Evolutionary conservation across 2,329 filamentous ascomycete genomes (phyloP).

Genomic region (Hawksworthiomyces lignivorus): DNA sequence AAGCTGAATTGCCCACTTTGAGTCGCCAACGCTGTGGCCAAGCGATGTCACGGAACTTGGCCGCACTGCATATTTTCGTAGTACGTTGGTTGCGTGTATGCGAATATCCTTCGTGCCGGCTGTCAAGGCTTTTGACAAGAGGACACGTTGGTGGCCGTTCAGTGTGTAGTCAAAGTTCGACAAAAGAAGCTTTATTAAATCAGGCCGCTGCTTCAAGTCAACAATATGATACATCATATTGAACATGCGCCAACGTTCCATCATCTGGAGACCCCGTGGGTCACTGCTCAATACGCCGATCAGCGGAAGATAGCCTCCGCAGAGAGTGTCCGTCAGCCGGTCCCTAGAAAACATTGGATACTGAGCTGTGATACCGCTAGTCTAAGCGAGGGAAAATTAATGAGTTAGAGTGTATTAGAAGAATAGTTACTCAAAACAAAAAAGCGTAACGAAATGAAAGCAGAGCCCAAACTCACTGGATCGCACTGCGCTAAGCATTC

Average conservation of each 20-base stretch:
- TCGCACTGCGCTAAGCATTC: conserved; percentile 95
- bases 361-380: conserved; percentile 67
- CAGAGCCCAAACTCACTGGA: conserved; percentile 47
- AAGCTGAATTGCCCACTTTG: conserved; percentile 92
- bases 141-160: conserved; percentile 80
- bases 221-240: conserved; percentile 99
- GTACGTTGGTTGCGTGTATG: conserved; percentile 77
- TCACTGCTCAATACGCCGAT: conserved; percentile 81
- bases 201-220: conserved; percentile 81
- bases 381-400: conserved; percentile 32
- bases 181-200: conserved; percentile 81
- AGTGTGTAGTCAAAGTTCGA: conserved; percentile 88
- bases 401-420: conserved; percentile 6
- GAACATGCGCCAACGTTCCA: conserved; percentile 95
- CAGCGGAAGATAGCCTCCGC: conserved; percentile 89
- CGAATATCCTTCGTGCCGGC: conserved; percentile 86
- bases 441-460: not conserved
- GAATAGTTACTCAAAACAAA: no score
- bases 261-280: conserved; percentile 72
- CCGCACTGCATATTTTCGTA: conserved; percentile 75
- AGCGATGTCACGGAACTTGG: conserved; percentile 15
- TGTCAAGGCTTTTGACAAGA: conserved; percentile 89
- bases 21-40: conserved; percentile 50
- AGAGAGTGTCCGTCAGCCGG: conserved; percentile 77
- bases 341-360: conserved; percentile 84